Evolutionary conservation across 2,329 filamentous ascomycete species (phyloP).

Genomic region (Calonectria fujianensis): DNA sequence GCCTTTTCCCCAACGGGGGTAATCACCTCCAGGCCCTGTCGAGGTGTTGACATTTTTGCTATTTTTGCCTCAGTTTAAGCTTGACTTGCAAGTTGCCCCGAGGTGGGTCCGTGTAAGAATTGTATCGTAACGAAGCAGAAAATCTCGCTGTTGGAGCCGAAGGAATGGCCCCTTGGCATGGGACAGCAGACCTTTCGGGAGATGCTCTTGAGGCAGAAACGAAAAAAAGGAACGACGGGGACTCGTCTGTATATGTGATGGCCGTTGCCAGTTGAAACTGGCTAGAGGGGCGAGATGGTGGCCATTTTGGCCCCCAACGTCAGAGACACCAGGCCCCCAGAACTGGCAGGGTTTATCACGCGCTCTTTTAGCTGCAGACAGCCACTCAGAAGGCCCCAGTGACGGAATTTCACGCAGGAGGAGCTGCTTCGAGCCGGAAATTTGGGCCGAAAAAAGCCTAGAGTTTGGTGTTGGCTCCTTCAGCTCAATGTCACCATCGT

Average conservation of each 20-base stretch:
- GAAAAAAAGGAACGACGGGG: neutral
- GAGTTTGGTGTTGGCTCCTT: neutral
- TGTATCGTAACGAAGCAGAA: neutral
- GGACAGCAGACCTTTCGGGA: slow-evolving; percentile 2
- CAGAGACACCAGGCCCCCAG: neutral
- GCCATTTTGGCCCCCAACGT: slow-evolving; percentile 28
- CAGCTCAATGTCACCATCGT: neutral
- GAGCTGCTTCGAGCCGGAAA: neutral
- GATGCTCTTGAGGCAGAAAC: neutral
- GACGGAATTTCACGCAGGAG: neutral
- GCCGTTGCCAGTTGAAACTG: slow-evolving; percentile 4
- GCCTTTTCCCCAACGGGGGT: slow-evolving; percentile 20
- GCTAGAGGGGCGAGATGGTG: slow-evolving; percentile 5
- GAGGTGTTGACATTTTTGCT: slow-evolving; percentile 27
- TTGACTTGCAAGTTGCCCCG: neutral
- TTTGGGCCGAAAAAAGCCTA: neutral
- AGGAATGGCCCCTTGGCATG: slow-evolving; percentile 1
- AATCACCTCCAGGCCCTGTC: slow-evolving; percentile 30
- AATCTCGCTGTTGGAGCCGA: neutral
- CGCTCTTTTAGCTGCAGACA: slow-evolving; percentile 25
- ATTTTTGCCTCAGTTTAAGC: neutral
- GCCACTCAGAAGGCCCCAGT: slow-evolving; percentile 3
- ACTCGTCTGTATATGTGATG: slow-evolving; percentile 7
- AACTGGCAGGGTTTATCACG: slow-evolving; percentile 21
- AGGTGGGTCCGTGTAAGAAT: no score